Evolutionary conservation across 768 basidiomycete species (phyloP), one percentile per base, ranked within the genome.

Genomic region (Termitomyces sp.): DNA sequence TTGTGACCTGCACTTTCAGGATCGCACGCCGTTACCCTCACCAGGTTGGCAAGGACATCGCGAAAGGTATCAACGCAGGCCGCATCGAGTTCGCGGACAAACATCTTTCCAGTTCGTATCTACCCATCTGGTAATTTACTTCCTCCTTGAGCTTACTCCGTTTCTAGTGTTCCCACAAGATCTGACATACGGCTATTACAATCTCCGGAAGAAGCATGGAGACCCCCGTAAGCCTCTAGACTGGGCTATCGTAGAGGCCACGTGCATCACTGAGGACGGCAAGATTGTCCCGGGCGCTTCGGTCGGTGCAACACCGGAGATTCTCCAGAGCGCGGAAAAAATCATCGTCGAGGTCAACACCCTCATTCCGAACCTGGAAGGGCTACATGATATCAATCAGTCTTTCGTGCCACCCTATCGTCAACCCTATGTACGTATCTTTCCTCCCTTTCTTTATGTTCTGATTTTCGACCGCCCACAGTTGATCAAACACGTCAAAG

Each of bases 261-360:
- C 81, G 3, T 80, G 79, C 9, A 78, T 81, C 50, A 79, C 77
- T 1, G 79, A 81, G 62, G 80, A 82, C 3, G 81, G 81, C 0
- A 70, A 72, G 62, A 80, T 82, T 60, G 77, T 81, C 1, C 81
- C 79, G 15, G 77, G 80, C 55, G 79, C 79, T 15, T 80, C 79
- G 5, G 79, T 81, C 6, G 79, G 81, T 49, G 81, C 80, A 8
- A 78, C 77, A 0, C 80, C 80, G 4, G 81, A 82, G 62, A 81
- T 82, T 51, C 62, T 82, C n/a, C 77, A 80, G 62, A 69, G 70
- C 11, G 80, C 81, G 2, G 79, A 81, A 59, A 80, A 77, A 60
- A 82, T 82, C 57, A 79, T 82, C 59, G 77, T 82, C 42, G 81
- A 82, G 66, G 80, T 81, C 34, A 81, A 82, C 69, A 82, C 80